phyloP scores from a whole-genome alignment of 345 rosid species.

The Salix brachista region DNA sequence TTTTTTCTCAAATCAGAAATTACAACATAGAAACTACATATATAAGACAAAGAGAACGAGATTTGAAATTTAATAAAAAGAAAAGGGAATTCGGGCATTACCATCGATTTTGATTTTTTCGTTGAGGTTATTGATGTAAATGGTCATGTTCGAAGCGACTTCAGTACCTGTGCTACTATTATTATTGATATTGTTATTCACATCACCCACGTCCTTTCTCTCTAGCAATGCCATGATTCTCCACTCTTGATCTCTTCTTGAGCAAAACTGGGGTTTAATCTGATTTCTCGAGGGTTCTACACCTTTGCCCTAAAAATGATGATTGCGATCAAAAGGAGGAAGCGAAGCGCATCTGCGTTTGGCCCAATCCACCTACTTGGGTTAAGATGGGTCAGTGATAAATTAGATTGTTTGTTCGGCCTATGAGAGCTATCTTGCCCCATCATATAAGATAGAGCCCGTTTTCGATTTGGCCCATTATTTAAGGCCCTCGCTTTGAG shows the following conservation, averaged over 20 bases:
- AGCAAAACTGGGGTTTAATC: background rate
- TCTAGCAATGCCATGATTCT: conserved; percentile 19
- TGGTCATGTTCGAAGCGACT: conserved; percentile 59
- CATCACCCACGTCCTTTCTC: conserved; percentile 16
- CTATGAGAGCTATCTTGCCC: background rate
- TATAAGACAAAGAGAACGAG: background rate
- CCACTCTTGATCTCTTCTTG: background rate
- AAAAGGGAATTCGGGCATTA: conserved; percentile 15
- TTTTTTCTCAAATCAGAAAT: conserved; percentile 1
- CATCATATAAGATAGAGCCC: background rate
- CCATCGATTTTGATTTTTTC: conserved; percentile 93
- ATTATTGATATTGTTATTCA: conserved; percentile 7
- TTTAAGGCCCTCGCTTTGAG: background rate
- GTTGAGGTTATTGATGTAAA: conserved; percentile 95
- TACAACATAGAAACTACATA: conserved; percentile 1
- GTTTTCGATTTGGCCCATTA: background rate
- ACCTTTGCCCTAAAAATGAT: background rate
- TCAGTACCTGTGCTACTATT: conserved; percentile 38
- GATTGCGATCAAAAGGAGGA: background rate
- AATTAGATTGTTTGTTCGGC: background rate
- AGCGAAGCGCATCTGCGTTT: background rate
- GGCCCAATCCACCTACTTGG: background rate
- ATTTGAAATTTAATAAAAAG: background rate
- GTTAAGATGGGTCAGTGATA: background rate
- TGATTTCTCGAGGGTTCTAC: background rate